Evolutionary conservation across 179 eudicot genomes (phyloP), one percentile per base, ranked within the genome.

Genomic region (Pouteria campechiana): DNA sequence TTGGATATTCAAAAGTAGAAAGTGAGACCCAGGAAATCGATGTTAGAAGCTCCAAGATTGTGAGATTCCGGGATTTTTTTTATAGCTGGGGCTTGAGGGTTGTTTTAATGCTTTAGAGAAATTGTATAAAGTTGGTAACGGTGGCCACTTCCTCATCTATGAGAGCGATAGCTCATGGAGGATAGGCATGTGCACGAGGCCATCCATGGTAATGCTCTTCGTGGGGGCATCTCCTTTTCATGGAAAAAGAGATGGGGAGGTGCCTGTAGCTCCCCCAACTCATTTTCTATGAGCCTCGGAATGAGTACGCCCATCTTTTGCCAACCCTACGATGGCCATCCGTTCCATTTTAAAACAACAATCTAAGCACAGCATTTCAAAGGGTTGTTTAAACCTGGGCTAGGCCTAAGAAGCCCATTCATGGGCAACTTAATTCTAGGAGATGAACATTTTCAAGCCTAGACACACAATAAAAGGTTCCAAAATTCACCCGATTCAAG

Each of bases 111-210:
- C 9, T 13, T 13, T 3, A 25, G 3, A 10, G 17, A 11, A 23
- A 15, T 32, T 32, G 28, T 41, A 17, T 32, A 8, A 20, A 52
- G 15, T n/a, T n/a, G n/a, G n/a, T n/a, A n/a, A n/a, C n/a, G n/a
- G n/a, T n/a, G 13, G 31, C 9, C 19, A 8, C 39, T 22, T 10
- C 14, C 36, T 31, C 48, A 48, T 42, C 22, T 40, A 39, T 29
- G 7, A 22, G 6, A 31, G 17, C 4, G 8, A 23, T 35, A 25
- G 34, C 8, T 38, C 2, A 39, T 29, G 5, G 73, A 70, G 68
- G 75, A 58, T 14, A 34, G 79, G n/a, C 79, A 74, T 72, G 75
- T 72, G 82, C 70, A 61, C 39, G 28, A 58, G n/a, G n/a, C n/a
- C n/a, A 67, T 63, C 67, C 54, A 63, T 69, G 68, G 63, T 59